Evolutionary conservation across 306 rosid genomes (phyloP), one percentile per base, ranked within the genome.

Genomic region (Prinsepia uniflora): DNA sequence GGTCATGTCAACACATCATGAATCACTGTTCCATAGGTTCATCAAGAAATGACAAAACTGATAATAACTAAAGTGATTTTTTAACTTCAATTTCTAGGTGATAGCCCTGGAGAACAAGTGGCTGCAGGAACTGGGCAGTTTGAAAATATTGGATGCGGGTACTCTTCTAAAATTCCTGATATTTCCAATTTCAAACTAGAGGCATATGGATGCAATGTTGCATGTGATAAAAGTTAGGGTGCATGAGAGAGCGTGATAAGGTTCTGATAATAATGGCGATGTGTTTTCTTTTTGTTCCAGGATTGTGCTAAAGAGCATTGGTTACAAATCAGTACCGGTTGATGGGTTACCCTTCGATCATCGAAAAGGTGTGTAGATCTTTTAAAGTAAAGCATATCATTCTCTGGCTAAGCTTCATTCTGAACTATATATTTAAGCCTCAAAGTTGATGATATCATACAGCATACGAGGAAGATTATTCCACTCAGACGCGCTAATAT

Each of bases 271-370:
- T 24, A 11, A 39, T 71, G 39, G 54, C 44, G 30, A 74, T 63
- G 10, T 80, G 57, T 66, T 80, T 76, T 48, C 60, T 49, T 17
- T 42, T 61, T 75, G 72, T 55, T 84, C 74, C 77, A 94, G 98
- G 89, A 72, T 94, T 85, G 95, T 79, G 65, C 83, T 89, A 34
- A 90, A 90, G 92, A 90, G 98, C 86, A 90, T 94, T 79, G 99
- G 97, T 57, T 94, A 91, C 83, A 94, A 86, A 84, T 89, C 99
- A 63, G 65, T 86, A 79, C 95, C 92, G 6, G 90, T 88, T 49
- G 88, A 87, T 69, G 99, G 92, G 76, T 79, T 94, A 44, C 94
- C 95, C 72, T 94, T 94, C 64, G 91, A 91, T 82, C 81, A 86
- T 69, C 79, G 73, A 78, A 91, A 85, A 89, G 99, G 97, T 91